Base-by-base conservation (phyloP, 768 basidiomycete genomes). In the Hypholoma fasciculare region DNA sequence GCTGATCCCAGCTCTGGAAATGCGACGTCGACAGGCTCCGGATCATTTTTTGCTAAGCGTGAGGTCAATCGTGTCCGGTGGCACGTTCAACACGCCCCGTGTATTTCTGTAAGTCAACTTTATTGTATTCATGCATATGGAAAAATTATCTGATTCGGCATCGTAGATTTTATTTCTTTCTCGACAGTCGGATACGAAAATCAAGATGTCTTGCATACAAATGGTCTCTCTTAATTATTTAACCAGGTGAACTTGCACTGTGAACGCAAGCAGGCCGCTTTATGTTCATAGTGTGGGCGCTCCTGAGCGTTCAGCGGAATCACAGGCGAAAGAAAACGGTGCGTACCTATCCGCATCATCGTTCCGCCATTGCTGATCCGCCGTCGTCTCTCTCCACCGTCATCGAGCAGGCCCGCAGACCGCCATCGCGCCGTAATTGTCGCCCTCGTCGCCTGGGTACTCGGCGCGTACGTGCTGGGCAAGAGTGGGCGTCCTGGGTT, bases 281-380 rank as follows among this genome's bases (percentile, higher is more conserved):
- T 13, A 78, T 93, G 34, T 93, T 93, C 67, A 80, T 92, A 40
- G 82, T 84, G 2, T 92, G 91, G 91, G 88, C 90, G 0, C 69
- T 93, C 37, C 71, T 91, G n/a, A n/a, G n/a, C n/a, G n/a, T n/a
- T n/a, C n/a, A n/a, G n/a, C n/a, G n/a, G n/a, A n/a, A n/a, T n/a
- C n/a, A n/a, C n/a, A n/a, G n/a, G n/a, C n/a, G n/a, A n/a, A n/a
- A n/a, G n/a, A n/a, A n/a, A n/a, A n/a, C n/a, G n/a, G n/a, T n/a
- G n/a, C n/a, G n/a, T n/a, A n/a, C n/a, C n/a, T n/a, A n/a, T n/a
- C n/a, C n/a, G n/a, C n/a, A n/a, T n/a, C n/a, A n/a, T n/a, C n/a
- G n/a, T n/a, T n/a, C n/a, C n/a, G n/a, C n/a, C n/a, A n/a, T n/a
- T n/a, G n/a, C n/a, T n/a, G n/a, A n/a, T n/a, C n/a, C n/a, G n/a